Evolutionary conservation across 1,284 basidiomycete species (phyloP).

Genomic region (Hypsizygus ulmarius): DNA sequence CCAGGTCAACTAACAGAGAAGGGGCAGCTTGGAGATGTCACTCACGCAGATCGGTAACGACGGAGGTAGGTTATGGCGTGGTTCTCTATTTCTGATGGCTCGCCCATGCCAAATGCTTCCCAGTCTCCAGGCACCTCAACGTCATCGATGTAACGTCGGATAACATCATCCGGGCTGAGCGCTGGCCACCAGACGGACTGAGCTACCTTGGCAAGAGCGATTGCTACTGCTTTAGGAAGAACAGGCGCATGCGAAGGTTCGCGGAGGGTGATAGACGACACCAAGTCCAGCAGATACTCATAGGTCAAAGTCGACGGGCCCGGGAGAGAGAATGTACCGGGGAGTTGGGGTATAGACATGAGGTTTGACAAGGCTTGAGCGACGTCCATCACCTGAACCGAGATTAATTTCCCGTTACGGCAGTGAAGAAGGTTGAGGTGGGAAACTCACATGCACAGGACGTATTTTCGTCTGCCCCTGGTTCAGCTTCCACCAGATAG

Average conservation of each 20-base stretch:
- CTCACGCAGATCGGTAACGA: conserved; percentile 82
- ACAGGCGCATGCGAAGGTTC: conserved; percentile 67
- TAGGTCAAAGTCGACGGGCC: conserved; percentile 88
- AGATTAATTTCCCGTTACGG: conserved; percentile 10
- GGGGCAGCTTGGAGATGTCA: conserved; percentile 23
- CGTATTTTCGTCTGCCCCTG: conserved; percentile 82
- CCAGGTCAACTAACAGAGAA: conserved; percentile 8
- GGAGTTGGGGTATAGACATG: conserved; percentile 57
- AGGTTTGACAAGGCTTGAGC: conserved; percentile 89
- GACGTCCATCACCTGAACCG: conserved; percentile 81
- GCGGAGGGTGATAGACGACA: conserved; percentile 79
- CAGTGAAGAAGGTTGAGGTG: conserved; percentile 9
- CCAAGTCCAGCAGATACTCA: conserved; percentile 82
- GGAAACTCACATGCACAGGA: conserved; percentile 81
- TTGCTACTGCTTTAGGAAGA: conserved; percentile 77
- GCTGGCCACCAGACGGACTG: conserved; percentile 93
- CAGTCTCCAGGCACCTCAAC: conserved; percentile 60
- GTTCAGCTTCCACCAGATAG: conserved; percentile 96
- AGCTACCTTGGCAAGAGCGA: conserved; percentile 60
- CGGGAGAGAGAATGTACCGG: conserved; percentile 79
- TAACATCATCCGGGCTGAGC: conserved; percentile 88
- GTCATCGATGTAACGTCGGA: conserved; percentile 87
- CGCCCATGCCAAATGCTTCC: conserved; percentile 56
- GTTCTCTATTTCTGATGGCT: conserved; percentile 85
- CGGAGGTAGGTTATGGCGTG: conserved; percentile 91